Evolutionary conservation across 495 filamentous ascomycete genomes (phyloP).

Genomic region (Daldinia concentrica): DNA sequence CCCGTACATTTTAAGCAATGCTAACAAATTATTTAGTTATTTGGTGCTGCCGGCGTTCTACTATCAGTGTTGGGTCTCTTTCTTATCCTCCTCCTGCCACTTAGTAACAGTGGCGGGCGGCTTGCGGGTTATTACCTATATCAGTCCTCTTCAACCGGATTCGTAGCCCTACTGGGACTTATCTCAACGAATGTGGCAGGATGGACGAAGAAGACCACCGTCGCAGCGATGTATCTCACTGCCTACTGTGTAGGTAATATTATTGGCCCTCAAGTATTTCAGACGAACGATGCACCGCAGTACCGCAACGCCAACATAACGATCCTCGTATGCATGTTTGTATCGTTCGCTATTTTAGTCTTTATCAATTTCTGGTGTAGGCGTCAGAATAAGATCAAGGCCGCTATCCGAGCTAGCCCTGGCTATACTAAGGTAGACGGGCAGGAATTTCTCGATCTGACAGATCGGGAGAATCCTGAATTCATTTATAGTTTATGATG

Average conservation of each 20-base stretch:
- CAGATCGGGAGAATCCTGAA: conserved; percentile 73
- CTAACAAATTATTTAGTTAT: conserved; percentile 31
- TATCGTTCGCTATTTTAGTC: conserved; percentile 63
- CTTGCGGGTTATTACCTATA: conserved; percentile 73
- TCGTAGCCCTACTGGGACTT: conserved; percentile 66
- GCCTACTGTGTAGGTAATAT: conserved; percentile 69
- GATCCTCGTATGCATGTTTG: conserved; percentile 70
- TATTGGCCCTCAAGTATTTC: conserved; percentile 52
- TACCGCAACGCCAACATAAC: conserved; percentile 76
- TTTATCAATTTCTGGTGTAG: conserved; percentile 72
- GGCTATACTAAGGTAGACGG: conserved; percentile 73
- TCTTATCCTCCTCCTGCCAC: conserved; percentile 71
- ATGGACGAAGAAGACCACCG: conserved; percentile 80
- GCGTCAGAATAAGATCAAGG: conserved; percentile 69
- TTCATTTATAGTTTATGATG: conserved; percentile 71
- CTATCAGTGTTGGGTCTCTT: conserved; percentile 65
- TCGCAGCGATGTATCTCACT: conserved; percentile 75
- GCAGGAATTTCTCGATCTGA: conserved; percentile 71
- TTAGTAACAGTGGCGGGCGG: conserved; percentile 65
- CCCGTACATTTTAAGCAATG: conserved; percentile 3
- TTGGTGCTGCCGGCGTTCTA: conserved; percentile 53
- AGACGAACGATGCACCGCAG: conserved; percentile 58
- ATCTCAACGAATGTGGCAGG: conserved; percentile 74
- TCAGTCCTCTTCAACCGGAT: conserved; percentile 65
- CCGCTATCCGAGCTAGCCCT: conserved; percentile 58